Base-by-base conservation (phyloP, 208 protist species). In the Angomonas deanei region DNA sequence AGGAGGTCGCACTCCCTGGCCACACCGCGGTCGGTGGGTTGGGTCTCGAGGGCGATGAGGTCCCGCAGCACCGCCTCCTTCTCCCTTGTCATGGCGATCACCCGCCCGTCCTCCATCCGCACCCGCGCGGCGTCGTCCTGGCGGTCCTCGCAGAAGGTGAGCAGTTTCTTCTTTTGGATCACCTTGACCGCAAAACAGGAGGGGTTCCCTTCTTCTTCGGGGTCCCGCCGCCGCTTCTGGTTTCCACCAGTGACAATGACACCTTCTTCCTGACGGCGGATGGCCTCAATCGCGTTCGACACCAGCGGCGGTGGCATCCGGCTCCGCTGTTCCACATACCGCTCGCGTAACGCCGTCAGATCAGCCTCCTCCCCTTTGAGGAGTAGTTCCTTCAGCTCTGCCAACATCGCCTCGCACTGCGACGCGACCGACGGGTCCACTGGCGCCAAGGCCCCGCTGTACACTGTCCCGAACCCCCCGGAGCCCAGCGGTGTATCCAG, bases 391-490 rank as follows among this genome's bases (percentile, higher is more conserved):
- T 11, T 23, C 11, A 36, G 47, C 47, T 28, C 10, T 24, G 47
- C 47, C 21, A 53, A 15, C 47, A 53, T 6, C 15, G 24, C 54
- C 26, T n/a, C 11, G 34, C 23, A 24, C 15, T 46, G 23, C 24
- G 24, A 17, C 3, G 28, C n/a, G 8, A 28, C 28, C 34, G 31
- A 5, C 61, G 52, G 27, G 13, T 26, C 42, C 15, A 36, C 34
- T 1, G 57, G 19, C n/a, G 33, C 42, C 47, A 85, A 53, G 8
- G 75, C 42, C 5, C 62, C 75, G n/a, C 66, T 60, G 62, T 74
- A 77, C n/a, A 86, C 80, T 13, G 64, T 69, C 34, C 76, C 80
- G 47, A 86, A 86, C 3, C 62, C 62, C 1, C 80, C 80, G 28
- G 66, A 32, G 11, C 80, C 80, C 3, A 86, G 65, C 19, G 74